Percentiles rank a stretch among this genome's conserved stretches.
Evolutionary conservation across 129 eudicot species (phyloP).

Genomic region (Daucus carota): DNA sequence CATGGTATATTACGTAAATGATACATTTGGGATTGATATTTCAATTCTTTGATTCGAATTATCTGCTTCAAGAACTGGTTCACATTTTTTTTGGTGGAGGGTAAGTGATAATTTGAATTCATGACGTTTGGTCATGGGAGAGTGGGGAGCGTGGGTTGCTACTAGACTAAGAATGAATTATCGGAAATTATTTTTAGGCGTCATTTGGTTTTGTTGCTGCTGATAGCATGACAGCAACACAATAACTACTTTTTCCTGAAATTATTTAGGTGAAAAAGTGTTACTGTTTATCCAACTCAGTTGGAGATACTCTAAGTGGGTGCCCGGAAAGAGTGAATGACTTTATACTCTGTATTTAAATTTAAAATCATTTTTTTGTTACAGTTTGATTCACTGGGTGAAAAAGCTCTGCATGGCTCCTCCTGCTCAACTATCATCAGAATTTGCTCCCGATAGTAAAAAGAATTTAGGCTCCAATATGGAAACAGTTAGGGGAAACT

Average conservation of each 20-base stretch:
- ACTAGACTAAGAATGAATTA: not conserved
- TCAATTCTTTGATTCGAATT: too few species aligned
- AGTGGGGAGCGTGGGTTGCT: not conserved
- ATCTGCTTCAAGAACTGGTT: too few species aligned
- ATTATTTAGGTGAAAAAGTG: not conserved
- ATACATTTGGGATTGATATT: not conserved
- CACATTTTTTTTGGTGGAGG: too few species aligned
- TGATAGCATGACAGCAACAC: too few species aligned
- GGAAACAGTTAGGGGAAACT: conserved; percentile 4
- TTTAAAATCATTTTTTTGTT: not conserved
- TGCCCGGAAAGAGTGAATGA: not conserved
- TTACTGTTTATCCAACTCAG: not conserved
- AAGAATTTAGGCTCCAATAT: not conserved
- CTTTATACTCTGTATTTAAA: not conserved
- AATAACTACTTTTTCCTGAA: too few species aligned
- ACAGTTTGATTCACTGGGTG: not conserved
- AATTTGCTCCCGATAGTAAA: not conserved
- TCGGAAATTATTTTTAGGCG: not conserved
- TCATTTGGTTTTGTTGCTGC: too few species aligned
- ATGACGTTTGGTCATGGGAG: not conserved
- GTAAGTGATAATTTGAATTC: not conserved
- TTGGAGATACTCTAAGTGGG: not conserved
- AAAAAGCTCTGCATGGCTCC: conserved; percentile 11
- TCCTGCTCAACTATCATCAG: conserved; percentile 3
- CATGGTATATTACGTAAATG: not conserved